These are phyloP conservation scores for Eucalyptus pauciflora DNA, from an alignment of 345 rosid genomes.

Conservation along the genomic window DNA sequence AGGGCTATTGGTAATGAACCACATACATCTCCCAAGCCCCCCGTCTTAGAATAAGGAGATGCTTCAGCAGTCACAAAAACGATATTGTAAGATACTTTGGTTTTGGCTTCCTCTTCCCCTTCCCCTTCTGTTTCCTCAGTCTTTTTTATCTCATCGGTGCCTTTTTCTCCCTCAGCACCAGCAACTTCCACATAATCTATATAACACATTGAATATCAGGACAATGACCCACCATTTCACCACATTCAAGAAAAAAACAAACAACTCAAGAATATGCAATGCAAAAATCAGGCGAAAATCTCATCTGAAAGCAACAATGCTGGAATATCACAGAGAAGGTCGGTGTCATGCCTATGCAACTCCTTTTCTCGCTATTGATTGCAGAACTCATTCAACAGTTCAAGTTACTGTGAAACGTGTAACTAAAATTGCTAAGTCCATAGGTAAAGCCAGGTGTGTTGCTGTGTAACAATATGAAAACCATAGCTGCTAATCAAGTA, in stretches of 20 bases:
- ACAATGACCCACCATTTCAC: neutral
- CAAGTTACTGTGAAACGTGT: neutral
- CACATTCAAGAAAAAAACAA: neutral
- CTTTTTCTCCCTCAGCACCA: slow-evolving; percentile 7
- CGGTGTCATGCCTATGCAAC: neutral
- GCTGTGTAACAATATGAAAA: neutral
- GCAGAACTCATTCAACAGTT: neutral
- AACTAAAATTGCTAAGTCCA: neutral
- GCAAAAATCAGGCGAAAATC: neutral
- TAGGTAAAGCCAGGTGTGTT: neutral
- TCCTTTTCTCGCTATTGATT: neutral
- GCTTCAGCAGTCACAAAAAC: slow-evolving; percentile 93
- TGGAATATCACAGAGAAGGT: neutral
- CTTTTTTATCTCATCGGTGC: slow-evolving; percentile 11
- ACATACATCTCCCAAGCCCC: slow-evolving; percentile 94
- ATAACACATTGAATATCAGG: neutral
- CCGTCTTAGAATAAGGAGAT: slow-evolving; percentile 94
- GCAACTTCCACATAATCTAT: slow-evolving; percentile 20
- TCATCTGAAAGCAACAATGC: neutral
- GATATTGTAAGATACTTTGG: slow-evolving; percentile 29
- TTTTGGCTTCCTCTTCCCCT: slow-evolving; percentile 7
- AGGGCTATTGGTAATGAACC: slow-evolving; percentile 87
- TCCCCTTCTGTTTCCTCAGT: slow-evolving; percentile 12
- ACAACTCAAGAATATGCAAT: neutral
- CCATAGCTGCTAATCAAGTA: neutral